These are phyloP conservation scores for Mucor irregularis DNA, from an alignment of 371 early-diverging fungal species.

Conservation along the genomic window DNA sequence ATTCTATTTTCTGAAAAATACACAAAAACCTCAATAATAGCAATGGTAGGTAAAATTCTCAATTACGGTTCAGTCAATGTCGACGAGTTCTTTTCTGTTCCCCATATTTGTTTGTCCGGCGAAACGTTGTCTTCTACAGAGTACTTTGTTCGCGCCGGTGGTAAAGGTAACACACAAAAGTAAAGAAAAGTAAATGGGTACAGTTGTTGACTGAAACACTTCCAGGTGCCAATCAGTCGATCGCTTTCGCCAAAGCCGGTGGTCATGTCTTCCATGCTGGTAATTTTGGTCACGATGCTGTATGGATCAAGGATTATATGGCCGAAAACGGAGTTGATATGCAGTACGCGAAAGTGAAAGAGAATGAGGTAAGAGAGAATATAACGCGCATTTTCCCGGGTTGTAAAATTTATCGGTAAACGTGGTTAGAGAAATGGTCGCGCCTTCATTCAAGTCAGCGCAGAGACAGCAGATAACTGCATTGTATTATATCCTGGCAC, in stretches of 20 bases:
- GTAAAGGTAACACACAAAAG: slow-evolving; percentile 70
- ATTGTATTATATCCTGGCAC: slow-evolving; percentile 87
- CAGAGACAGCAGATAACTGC: slow-evolving; percentile 74
- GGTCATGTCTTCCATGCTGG: slow-evolving; percentile 75
- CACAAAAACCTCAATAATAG: too few relatives aligned
- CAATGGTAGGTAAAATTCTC: slow-evolving; percentile 54
- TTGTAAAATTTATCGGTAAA: neutral
- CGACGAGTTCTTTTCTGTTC: slow-evolving; percentile 85
- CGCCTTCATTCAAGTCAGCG: slow-evolving; percentile 86
- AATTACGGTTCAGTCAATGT: slow-evolving; percentile 88
- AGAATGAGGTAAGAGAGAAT: slow-evolving; percentile 28
- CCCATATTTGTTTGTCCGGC: slow-evolving; percentile 79
- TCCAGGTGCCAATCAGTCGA: slow-evolving; percentile 82
- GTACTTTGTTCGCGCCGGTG: slow-evolving; percentile 76
- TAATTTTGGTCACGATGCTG: slow-evolving; percentile 85
- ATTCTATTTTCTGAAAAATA: too few relatives aligned
- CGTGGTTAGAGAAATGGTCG: slow-evolving; percentile 68
- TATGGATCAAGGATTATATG: slow-evolving; percentile 54
- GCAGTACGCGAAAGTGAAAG: slow-evolving; percentile 26
- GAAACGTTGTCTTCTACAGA: slow-evolving; percentile 76
- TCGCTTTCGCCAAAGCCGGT: slow-evolving; percentile 77
- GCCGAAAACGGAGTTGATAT: slow-evolving; percentile 44
- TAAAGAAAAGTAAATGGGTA: too few relatives aligned
- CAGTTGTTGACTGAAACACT: too few relatives aligned
- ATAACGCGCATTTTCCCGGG: neutral